Evolutionary conservation across 768 basidiomycete genomes (phyloP).

Genomic region (Phaeolepiota aurea): DNA sequence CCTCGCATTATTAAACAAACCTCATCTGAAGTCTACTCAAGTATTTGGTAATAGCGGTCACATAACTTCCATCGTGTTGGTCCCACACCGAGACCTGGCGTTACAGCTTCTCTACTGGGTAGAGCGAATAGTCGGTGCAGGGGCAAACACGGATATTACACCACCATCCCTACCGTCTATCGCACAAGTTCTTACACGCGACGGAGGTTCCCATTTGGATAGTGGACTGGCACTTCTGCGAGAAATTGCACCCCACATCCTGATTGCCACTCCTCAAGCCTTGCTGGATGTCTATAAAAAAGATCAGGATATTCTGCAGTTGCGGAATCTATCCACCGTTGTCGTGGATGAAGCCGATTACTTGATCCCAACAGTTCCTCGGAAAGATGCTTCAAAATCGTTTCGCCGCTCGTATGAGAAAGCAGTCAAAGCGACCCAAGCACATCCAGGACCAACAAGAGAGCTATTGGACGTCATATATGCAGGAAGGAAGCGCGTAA

Average conservation of each 20-base stretch:
- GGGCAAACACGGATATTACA: conserved; percentile 7
- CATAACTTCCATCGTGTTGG: conserved; percentile 53
- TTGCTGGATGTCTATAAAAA: conserved; percentile 44
- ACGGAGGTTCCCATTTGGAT: conserved; percentile 29
- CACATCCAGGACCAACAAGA: conserved; percentile 53
- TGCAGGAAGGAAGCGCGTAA: conserved; percentile 20
- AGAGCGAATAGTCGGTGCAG: conserved; percentile 33
- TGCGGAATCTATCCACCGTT: conserved; percentile 43
- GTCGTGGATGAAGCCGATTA: conserved; percentile 76
- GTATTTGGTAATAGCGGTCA: conserved; percentile 11
- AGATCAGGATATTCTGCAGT: conserved; percentile 33
- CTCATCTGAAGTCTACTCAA: conserved; percentile 20
- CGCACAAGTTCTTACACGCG: conserved; percentile 57
- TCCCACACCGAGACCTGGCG: conserved; percentile 69
- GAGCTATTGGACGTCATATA: conserved; percentile 54
- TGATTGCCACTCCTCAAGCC: conserved; percentile 68
- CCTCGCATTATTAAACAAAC: conserved; percentile 56
- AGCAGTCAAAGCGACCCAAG: conserved; percentile 30
- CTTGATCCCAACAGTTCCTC: conserved; percentile 48
- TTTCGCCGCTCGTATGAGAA: conserved; percentile 25
- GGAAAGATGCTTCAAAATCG: conserved; percentile 27
- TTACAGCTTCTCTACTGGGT: conserved; percentile 64
- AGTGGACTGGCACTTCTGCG: conserved; percentile 28
- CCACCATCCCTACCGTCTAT: conserved; percentile 30
- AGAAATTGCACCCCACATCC: conserved; percentile 48